Conservation (phyloP, 176 grass and related monocot species). For the Cenchrus fungigraminus region DNA sequence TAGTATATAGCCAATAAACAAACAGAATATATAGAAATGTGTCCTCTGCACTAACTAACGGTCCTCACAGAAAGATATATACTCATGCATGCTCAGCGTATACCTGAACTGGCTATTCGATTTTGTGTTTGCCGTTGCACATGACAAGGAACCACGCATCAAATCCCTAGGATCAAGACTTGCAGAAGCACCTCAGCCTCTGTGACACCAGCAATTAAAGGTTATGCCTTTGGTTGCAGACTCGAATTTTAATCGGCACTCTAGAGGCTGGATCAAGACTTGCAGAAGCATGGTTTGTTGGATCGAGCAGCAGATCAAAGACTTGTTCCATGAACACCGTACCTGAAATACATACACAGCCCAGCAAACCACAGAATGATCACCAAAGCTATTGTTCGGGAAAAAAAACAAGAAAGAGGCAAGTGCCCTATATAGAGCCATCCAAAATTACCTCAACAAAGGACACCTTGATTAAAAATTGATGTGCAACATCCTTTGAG, state of each 20-base stretch:
- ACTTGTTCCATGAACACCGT: constrained; percentile 96
- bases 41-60: background rate
- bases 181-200: constrained; percentile 69
- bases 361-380: constrained; percentile 14
- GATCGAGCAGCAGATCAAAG: constrained; percentile 75
- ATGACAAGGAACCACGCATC: constrained; percentile 63
- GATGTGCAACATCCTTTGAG: constrained; percentile 54
- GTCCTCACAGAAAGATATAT: background rate
- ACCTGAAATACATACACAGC: constrained; percentile 39
- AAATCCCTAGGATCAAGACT: constrained; percentile 43
- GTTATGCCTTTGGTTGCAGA: constrained; percentile 76
- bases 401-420: background rate
- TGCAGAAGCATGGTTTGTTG: constrained; percentile 44
- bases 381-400: background rate
- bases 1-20: background rate
- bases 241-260: constrained; percentile 96
- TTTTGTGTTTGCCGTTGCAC: constrained; percentile 86
- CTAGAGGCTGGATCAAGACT: constrained; percentile 59
- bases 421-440: background rate
- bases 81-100: background rate
- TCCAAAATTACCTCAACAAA: constrained; percentile 77
- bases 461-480: constrained; percentile 87
- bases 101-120: constrained; percentile 60
- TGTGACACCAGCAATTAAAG: constrained; percentile 71
- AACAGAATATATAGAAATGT: background rate